phyloP scores from a whole-genome alignment of 108 stramenopile species.

The Nannochloropsis salina region DNA sequence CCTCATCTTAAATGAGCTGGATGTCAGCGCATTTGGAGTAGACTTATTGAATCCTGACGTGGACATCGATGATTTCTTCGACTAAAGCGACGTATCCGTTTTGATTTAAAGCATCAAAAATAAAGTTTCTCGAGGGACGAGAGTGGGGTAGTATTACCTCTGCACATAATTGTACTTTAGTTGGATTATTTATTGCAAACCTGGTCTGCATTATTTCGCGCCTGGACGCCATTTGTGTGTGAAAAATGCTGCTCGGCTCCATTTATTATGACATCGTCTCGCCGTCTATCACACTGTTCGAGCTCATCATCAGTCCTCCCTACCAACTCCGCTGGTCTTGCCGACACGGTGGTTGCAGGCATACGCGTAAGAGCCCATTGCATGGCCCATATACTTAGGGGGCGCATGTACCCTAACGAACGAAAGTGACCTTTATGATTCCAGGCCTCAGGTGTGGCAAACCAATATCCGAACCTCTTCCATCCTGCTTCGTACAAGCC shows the following conservation, averaged over 20 bases:
- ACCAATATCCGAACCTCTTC: slow-evolving; percentile 49
- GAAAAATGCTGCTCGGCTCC: too few relatives aligned
- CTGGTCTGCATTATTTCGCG: too few relatives aligned
- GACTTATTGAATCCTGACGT: slow-evolving; percentile 46
- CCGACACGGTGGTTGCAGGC: not conserved
- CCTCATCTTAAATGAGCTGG: slow-evolving; percentile 49
- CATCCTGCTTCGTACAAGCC: slow-evolving; percentile 46
- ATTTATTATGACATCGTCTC: too few relatives aligned
- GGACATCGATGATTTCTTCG: slow-evolving; percentile 54
- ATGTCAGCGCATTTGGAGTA: slow-evolving; percentile 34
- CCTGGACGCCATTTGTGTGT: too few relatives aligned
- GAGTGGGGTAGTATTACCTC: too few relatives aligned
- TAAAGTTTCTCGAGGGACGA: too few relatives aligned
- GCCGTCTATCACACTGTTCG: too few relatives aligned
- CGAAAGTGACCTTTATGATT: slow-evolving; percentile 38
- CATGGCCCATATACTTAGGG: slow-evolving; percentile 46
- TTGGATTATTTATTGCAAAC: too few relatives aligned
- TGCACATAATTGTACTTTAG: too few relatives aligned
- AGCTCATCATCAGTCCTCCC: too few relatives aligned
- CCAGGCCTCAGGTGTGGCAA: slow-evolving; percentile 52
- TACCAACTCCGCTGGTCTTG: too few relatives aligned
- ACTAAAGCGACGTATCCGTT: slow-evolving; percentile 31
- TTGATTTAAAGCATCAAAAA: not conserved
- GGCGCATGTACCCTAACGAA: slow-evolving; percentile 51
- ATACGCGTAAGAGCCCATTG: not conserved